Percentiles rank a stretch among this genome's conserved stretches.
Evolutionary conservation across 129 eudicot species (phyloP).

Genomic region (Escallonia rubra): DNA sequence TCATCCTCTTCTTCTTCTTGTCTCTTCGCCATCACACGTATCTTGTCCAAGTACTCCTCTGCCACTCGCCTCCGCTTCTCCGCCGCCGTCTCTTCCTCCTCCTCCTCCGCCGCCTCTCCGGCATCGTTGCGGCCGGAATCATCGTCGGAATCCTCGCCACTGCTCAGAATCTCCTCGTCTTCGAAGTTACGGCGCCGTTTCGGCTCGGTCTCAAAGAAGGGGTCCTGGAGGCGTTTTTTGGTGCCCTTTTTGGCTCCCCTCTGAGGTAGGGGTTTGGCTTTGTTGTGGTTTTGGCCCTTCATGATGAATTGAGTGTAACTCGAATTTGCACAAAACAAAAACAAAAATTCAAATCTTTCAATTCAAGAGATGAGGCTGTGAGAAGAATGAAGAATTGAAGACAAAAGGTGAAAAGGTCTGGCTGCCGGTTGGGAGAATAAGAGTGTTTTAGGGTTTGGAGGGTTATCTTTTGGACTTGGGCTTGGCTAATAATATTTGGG

Average conservation of each 20-base stretch:
- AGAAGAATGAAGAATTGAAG: no score
- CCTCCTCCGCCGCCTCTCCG: conserved; percentile 27
- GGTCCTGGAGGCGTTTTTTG: conserved; percentile 30
- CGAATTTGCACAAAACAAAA: no score
- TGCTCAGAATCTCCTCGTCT: conserved; percentile 34
- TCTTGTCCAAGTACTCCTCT: conserved; percentile 32
- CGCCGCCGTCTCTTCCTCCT: conserved; percentile 54
- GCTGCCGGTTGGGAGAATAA: no score
- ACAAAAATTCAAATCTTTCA: no score
- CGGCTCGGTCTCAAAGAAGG: conserved; percentile 36
- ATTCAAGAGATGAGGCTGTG: no score
- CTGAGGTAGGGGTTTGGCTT: conserved; percentile 2
- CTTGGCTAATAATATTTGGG: no score
- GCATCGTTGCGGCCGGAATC: conserved; percentile 18
- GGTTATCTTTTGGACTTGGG: no score
- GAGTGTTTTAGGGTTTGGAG: no score
- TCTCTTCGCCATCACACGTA: conserved; percentile 29
- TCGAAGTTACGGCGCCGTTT: conserved; percentile 25
- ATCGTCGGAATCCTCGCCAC: conserved; percentile 2
- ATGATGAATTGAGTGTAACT: neutral
- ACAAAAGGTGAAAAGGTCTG: no score
- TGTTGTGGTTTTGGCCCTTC: conserved; percentile 7
- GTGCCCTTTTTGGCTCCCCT: neutral
- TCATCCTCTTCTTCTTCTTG: conserved; percentile 29
- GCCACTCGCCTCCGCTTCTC: conserved; percentile 69